phyloP scores from a whole-genome alignment of 2,329 filamentous ascomycete species.

The Mariannaea sp. region DNA sequence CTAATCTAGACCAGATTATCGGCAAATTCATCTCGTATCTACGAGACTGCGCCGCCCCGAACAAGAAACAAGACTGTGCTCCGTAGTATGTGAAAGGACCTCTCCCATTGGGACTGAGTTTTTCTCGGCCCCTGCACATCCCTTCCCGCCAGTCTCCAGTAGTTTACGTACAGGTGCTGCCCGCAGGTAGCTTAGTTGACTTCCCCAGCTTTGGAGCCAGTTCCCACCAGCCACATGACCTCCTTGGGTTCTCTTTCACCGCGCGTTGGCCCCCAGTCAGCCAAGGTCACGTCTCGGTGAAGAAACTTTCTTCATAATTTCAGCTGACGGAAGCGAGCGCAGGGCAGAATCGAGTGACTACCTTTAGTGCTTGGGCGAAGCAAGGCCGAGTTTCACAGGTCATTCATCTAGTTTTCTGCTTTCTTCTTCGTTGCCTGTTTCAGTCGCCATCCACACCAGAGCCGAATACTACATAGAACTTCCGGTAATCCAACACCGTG shows the following conservation, averaged over 20 bases:
- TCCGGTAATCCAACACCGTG: conserved; percentile 13
- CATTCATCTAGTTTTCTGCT: no score
- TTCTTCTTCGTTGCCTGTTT: neutral
- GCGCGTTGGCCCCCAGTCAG: conserved; percentile 23
- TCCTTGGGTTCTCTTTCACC: conserved; percentile 10
- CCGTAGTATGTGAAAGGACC: no score
- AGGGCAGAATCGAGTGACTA: neutral
- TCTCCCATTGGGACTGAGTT: neutral
- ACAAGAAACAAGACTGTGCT: no score
- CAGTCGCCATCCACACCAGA: conserved; percentile 1
- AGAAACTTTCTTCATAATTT: conserved; percentile 17
- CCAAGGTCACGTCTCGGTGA: conserved; percentile 31
- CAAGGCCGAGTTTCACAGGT: conserved; percentile 2
- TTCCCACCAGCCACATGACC: conserved; percentile 29
- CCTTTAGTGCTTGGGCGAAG: no score
- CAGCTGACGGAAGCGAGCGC: conserved; percentile 14
- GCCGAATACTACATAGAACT: neutral
- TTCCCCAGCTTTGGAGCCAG: conserved; percentile 9
- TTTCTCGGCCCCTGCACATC: conserved; percentile 5
- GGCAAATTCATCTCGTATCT: conserved; percentile 6
- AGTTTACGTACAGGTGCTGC: no score
- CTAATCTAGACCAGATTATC: conserved; percentile 18
- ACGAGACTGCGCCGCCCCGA: conserved; percentile 1
- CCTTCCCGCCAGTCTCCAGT: no score
- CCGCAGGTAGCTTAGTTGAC: neutral